Evolutionary conservation across 768 basidiomycete species (phyloP).

Genomic region (Russula sp.): DNA sequence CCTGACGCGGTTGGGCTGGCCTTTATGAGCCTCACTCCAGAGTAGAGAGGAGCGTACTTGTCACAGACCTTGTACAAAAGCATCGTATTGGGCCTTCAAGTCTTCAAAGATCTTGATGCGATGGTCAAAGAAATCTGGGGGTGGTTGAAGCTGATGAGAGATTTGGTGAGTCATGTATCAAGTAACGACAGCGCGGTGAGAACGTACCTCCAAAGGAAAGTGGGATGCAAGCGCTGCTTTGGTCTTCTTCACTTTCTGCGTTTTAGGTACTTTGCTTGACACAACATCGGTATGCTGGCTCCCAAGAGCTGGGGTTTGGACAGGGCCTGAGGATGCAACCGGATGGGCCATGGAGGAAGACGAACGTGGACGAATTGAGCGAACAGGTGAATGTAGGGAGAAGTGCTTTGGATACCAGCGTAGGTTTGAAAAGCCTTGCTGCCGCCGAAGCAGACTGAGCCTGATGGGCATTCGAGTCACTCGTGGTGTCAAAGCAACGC

Average conservation of each 20-base stretch:
- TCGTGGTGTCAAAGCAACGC: neutral
- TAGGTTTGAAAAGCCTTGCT: slow-evolving; percentile 22
- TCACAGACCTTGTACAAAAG: slow-evolving; percentile 60
- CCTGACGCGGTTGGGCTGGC: slow-evolving; percentile 73
- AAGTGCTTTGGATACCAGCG: slow-evolving; percentile 6
- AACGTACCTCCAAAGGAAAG: slow-evolving; percentile 56
- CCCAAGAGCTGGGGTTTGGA: slow-evolving; percentile 36
- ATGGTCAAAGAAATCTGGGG: slow-evolving; percentile 81
- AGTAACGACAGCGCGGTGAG: neutral
- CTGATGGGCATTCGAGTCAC: slow-evolving; percentile 11
- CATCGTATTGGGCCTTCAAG: slow-evolving; percentile 77
- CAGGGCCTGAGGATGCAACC: slow-evolving; percentile 46
- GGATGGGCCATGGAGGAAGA: slow-evolving; percentile 43
- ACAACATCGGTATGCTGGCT: slow-evolving; percentile 2
- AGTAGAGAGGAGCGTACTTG: neutral
- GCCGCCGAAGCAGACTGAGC: slow-evolving; percentile 9
- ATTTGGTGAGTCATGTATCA: slow-evolving; percentile 13
- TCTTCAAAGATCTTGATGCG: slow-evolving; percentile 86
- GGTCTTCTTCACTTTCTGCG: slow-evolving; percentile 40
- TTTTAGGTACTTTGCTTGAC: slow-evolving; percentile 25
- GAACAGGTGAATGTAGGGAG: slow-evolving; percentile 20
- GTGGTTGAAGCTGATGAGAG: slow-evolving; percentile 58
- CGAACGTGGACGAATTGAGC: slow-evolving; percentile 18
- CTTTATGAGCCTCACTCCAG: slow-evolving; percentile 3
- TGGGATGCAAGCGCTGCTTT: slow-evolving; percentile 34